Evolutionary conservation across 2,329 filamentous ascomycete species (phyloP).

Genomic region (Aspergillus pseudonomiae): DNA sequence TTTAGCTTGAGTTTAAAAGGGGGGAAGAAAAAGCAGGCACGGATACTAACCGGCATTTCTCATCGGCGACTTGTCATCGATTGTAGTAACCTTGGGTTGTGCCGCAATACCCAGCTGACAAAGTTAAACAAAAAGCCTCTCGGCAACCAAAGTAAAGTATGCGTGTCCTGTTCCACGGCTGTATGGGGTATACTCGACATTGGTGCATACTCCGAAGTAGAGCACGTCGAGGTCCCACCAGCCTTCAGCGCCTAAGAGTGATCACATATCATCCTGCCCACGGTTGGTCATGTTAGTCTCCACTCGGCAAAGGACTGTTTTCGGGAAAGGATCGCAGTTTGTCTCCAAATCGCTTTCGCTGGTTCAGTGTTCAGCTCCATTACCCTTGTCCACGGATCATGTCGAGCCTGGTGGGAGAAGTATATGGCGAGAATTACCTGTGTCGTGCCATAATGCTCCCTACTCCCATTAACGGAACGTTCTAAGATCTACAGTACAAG

Average conservation of each 20-base stretch:
- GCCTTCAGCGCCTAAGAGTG: background rate
- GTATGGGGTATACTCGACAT: slow-evolving; percentile 1
- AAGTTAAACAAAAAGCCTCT: background rate
- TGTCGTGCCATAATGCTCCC: background rate
- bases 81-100: background rate
- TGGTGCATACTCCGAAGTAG: background rate
- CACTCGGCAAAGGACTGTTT: slow-evolving; percentile 5
- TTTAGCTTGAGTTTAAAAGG: background rate
- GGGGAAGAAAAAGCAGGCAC: background rate
- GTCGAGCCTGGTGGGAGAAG: background rate
- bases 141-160: slow-evolving; percentile 1
- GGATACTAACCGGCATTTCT: background rate
- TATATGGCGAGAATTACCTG: background rate
- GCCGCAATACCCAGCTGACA: slow-evolving; percentile 1
- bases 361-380: too few relatives aligned
- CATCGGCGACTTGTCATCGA: background rate
- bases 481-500: background rate
- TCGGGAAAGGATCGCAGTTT: slow-evolving; percentile 5
- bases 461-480: background rate
- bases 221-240: background rate
- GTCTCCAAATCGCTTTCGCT: background rate
- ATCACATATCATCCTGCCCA: background rate
- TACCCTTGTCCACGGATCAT: background rate
- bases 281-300: background rate
- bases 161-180: slow-evolving; percentile 3